phyloP scores from a whole-genome alignment of 345 rosid species.

The Salix suchowensis region DNA sequence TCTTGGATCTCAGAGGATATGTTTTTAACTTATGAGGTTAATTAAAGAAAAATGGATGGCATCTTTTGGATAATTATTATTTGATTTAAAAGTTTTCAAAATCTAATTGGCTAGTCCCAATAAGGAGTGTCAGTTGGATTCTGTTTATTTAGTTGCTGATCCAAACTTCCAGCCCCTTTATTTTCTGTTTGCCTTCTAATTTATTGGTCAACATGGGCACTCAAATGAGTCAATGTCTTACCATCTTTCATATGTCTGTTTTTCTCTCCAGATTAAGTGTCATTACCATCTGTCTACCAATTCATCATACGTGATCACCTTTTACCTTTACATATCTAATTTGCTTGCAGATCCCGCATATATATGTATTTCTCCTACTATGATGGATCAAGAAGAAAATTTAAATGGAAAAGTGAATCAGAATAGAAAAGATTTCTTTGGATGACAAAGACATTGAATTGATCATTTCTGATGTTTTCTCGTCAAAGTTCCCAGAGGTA shows the following conservation, averaged over 20 bases:
- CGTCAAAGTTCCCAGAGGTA: constrained; percentile 56
- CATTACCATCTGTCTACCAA: too few species aligned
- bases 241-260: too few species aligned
- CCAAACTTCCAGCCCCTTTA: too few species aligned
- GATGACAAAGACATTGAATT: constrained; percentile 50
- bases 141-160: too few species aligned
- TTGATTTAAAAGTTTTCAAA: not conserved
- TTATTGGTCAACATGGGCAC: not conserved
- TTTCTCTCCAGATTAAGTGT: too few species aligned
- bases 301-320: not conserved
- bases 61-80: not conserved
- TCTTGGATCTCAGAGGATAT: not conserved
- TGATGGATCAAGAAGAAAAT: constrained; percentile 29
- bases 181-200: not conserved
- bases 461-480: constrained; percentile 36
- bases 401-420: constrained; percentile 8
- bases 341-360: constrained; percentile 63
- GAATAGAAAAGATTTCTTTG: constrained; percentile 19
- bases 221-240: not conserved
- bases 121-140: not conserved
- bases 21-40: not conserved
- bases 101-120: not conserved
- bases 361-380: constrained; percentile 30
- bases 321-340: not conserved
- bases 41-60: not conserved